These are phyloP conservation scores for Coelastrella sp. DNA, from an alignment of 139 green algal genomes.

Conservation along the genomic window DNA sequence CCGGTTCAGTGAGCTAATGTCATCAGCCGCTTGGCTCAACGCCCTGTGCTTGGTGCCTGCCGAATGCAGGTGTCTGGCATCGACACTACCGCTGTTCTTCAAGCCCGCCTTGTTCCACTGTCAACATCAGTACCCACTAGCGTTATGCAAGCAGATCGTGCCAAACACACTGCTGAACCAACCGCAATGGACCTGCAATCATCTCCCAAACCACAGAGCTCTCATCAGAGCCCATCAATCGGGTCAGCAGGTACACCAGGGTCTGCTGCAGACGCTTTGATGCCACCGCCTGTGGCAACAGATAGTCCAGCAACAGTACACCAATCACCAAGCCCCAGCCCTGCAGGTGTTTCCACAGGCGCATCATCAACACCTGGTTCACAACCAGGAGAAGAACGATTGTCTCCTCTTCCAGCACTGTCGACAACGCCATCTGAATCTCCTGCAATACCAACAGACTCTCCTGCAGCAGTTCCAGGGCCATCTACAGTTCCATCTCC, in stretches of 20 bases:
- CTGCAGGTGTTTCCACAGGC: too few species aligned
- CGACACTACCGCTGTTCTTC: neutral
- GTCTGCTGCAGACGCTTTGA: neutral
- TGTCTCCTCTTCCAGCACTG: too few species aligned
- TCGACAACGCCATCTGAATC: too few species aligned
- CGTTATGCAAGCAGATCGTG: neutral
- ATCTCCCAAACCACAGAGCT: neutral
- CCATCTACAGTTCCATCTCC: too few species aligned
- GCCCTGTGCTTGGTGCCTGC: neutral
- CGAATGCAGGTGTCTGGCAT: conserved; percentile 17
- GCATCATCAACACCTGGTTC: too few species aligned
- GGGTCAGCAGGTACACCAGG: too few species aligned
- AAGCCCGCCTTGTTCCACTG: neutral
- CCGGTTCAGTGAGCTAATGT: too few species aligned
- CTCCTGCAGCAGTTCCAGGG: too few species aligned
- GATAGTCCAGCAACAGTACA: neutral
- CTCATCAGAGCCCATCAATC: neutral
- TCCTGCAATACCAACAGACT: too few species aligned
- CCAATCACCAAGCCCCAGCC: neutral
- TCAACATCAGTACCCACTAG: neutral
- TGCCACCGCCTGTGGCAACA: neutral
- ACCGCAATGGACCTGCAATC: neutral
- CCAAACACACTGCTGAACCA: neutral
- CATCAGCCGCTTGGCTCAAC: neutral
- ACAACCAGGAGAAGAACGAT: too few species aligned